phyloP scores from a whole-genome alignment of 2,329 filamentous ascomycete genomes.

The Trichoderma sp. region DNA sequence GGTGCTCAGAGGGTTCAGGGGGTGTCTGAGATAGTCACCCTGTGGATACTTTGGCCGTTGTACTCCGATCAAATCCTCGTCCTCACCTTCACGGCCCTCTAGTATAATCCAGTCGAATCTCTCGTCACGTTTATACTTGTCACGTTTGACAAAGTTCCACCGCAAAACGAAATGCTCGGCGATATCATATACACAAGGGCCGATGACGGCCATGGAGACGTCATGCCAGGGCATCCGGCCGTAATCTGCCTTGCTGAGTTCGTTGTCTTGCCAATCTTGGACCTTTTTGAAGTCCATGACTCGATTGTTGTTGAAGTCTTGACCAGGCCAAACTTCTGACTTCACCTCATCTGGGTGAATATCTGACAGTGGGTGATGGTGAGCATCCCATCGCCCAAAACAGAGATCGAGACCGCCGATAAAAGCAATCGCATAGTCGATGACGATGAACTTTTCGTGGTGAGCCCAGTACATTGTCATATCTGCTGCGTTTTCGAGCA shows the following conservation, averaged over 20 bases:
- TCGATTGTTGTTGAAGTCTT: constrained; percentile 97
- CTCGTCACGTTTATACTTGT: constrained; percentile 92
- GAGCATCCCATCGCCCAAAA: constrained; percentile 89
- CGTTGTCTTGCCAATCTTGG: constrained; percentile 87
- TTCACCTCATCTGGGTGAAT: constrained; percentile 79
- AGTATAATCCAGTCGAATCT: constrained; percentile 83
- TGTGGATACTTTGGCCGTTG: constrained; percentile 87
- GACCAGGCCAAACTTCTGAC: constrained; percentile 87
- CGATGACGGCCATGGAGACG: constrained; percentile 86
- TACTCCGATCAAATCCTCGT: constrained; percentile 84
- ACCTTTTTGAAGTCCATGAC: constrained; percentile 95
- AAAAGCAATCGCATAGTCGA: constrained; percentile 88
- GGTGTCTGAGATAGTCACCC: constrained; percentile 82
- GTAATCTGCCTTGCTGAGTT: constrained; percentile 85
- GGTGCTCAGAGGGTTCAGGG: constrained; percentile 63
- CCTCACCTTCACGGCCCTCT: constrained; percentile 69
- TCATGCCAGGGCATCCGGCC: constrained; percentile 99
- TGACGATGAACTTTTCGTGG: constrained; percentile 95
- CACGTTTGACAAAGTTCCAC: constrained; percentile 96
- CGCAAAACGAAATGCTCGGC: constrained; percentile 91
- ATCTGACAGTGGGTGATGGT: constrained; percentile 82
- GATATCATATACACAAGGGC: constrained; percentile 88
- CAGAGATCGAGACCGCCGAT: constrained; percentile 93
- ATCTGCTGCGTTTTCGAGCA: constrained; percentile 88
- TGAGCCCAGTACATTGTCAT: constrained; percentile 99